These are phyloP conservation scores for Kodamaea sp. DNA, from an alignment of 1,139 yeast species.

Conservation along the genomic window DNA sequence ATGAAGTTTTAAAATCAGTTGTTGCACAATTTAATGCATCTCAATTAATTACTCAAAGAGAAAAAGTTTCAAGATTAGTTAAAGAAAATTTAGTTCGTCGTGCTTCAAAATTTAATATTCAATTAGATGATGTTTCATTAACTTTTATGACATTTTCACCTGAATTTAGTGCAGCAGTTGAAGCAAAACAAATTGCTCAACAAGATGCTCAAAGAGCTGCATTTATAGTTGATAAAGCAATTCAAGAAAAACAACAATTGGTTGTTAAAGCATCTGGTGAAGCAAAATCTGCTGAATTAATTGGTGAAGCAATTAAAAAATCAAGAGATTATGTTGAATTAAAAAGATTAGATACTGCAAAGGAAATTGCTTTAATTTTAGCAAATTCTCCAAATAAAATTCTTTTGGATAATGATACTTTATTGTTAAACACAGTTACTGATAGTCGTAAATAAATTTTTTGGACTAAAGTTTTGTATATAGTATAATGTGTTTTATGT, in stretches of 20 bases:
- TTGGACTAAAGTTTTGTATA: background rate
- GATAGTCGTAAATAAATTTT: conserved; percentile 50
- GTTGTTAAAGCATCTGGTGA: conserved; percentile 98
- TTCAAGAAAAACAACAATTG: conserved; percentile 94
- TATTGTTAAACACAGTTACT: conserved; percentile 80
- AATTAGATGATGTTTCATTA: conserved; percentile 91
- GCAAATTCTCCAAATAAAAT: conserved; percentile 88
- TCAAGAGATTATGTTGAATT: conserved; percentile 93
- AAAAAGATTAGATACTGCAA: conserved; percentile 94
- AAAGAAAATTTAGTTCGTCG: conserved; percentile 89
- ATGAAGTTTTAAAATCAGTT: conserved; percentile 93
- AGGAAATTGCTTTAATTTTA: conserved; percentile 86
- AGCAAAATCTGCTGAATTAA: conserved; percentile 95
- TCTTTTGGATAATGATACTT: conserved; percentile 85
- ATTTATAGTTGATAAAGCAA: conserved; percentile 91
- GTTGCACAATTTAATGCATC: conserved; percentile 99
- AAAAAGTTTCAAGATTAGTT: conserved; percentile 85
- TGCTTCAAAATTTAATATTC: conserved; percentile 82
- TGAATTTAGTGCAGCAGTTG: conserved; percentile 96
- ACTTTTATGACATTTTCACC: conserved; percentile 97
- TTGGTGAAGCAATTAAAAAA: conserved; percentile 98
- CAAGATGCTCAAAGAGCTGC: conserved; percentile 99
- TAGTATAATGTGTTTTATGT: background rate
- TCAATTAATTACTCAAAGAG: conserved; percentile 97
- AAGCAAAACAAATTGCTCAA: conserved; percentile 98